Conservation (phyloP, 1,284 basidiomycete species). For the Boletus putidus region DNA sequence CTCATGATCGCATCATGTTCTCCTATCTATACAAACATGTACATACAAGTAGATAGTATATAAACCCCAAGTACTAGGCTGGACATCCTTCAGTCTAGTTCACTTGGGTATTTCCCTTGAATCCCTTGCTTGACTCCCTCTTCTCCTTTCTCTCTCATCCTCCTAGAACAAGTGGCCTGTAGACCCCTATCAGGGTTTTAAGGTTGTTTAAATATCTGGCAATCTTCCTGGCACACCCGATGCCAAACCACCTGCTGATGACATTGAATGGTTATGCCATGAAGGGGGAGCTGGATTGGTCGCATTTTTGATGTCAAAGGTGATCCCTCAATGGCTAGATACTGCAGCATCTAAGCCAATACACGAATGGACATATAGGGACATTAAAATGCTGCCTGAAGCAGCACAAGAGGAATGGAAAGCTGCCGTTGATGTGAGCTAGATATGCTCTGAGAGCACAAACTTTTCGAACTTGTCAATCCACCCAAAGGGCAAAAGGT, state of each 20-base stretch:
- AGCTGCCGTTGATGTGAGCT: no score
- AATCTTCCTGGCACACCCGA: not conserved
- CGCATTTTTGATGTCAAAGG: not conserved
- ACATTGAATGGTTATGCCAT: not conserved
- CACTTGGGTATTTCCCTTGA: no score
- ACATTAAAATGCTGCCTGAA: not conserved
- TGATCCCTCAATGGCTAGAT: not conserved
- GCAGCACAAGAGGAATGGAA: not conserved
- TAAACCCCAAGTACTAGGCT: no score
- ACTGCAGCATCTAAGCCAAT: not conserved
- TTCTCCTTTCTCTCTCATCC: no score
- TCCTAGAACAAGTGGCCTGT: no score
- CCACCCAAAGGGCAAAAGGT: not conserved
- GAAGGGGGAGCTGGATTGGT: not conserved
- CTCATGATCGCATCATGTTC: no score
- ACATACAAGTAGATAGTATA: no score
- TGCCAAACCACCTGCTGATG: not conserved
- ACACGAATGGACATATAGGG: not conserved
- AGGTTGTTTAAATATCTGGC: not conserved
- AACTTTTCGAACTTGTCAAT: not conserved
- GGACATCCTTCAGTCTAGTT: no score
- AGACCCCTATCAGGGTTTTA: no score
- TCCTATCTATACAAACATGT: no score
- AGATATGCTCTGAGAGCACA: not conserved
- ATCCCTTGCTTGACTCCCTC: no score